Percentiles rank a stretch among this genome's conserved stretches.
phyloP scores from a whole-genome alignment of 495 filamentous ascomycete genomes.

The Cairneyella variabilis region DNA sequence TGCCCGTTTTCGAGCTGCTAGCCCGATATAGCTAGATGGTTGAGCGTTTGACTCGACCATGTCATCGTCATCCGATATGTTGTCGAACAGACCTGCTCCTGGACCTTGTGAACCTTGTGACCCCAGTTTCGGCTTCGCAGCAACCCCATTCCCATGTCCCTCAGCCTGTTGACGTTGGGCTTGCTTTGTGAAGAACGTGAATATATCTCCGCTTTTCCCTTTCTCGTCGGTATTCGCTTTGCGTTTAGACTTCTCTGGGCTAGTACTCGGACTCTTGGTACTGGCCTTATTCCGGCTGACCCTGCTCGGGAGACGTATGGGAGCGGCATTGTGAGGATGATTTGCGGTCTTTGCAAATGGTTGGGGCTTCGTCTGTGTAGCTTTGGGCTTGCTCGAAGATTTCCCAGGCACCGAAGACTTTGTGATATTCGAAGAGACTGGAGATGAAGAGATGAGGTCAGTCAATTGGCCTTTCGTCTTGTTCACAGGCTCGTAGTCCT shows the following conservation, averaged over 20 bases:
- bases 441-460: conserved; percentile 22
- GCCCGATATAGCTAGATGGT: conserved; percentile 38
- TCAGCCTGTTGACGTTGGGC: conserved; percentile 34
- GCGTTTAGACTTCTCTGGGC: conserved; percentile 40
- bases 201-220: conserved; percentile 44
- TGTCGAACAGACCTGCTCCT: conserved; percentile 18
- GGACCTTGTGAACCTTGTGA: conserved; percentile 1
- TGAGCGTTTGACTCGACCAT: conserved; percentile 36
- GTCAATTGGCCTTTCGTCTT: conserved; percentile 18
- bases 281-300: conserved; percentile 7
- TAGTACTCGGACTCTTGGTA: conserved; percentile 42
- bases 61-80: conserved; percentile 48
- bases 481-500: conserved; percentile 28
- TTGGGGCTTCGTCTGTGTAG: conserved; percentile 8
- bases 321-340: conserved; percentile 23
- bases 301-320: conserved; percentile 15
- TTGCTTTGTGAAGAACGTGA: conserved; percentile 50
- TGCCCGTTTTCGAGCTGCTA: conserved; percentile 40
- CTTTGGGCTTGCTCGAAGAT: conserved; percentile 4
- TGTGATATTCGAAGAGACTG: conserved; percentile 5
- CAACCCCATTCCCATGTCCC: conserved; percentile 16
- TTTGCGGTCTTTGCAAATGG: conserved; percentile 18
- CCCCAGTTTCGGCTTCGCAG: neutral
- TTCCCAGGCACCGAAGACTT: neutral
- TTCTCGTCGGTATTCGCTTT: conserved; percentile 37